Conservation (phyloP, 805 yeast genomes). For the Starmerella ratchasimensis region DNA sequence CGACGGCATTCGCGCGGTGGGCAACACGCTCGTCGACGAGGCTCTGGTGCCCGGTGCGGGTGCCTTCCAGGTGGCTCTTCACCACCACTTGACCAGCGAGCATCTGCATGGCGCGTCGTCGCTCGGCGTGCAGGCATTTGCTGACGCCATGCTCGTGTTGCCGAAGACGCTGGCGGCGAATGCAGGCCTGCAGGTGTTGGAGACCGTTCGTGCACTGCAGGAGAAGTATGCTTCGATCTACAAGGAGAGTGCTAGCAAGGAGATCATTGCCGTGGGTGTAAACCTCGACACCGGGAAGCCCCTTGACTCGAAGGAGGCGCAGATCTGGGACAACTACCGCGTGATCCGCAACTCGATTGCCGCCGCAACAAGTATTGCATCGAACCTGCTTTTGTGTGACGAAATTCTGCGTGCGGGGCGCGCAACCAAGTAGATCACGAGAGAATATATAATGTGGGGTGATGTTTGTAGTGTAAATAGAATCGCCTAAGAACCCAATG, state of each 20-base stretch:
- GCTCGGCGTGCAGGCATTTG: slow-evolving; percentile 84
- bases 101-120: slow-evolving; percentile 72
- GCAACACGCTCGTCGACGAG: slow-evolving; percentile 77
- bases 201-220: slow-evolving; percentile 75
- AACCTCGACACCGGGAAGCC: slow-evolving; percentile 88
- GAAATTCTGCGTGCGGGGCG: slow-evolving; percentile 94
- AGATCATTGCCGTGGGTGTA: slow-evolving; percentile 65
- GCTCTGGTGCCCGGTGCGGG: slow-evolving; percentile 94
- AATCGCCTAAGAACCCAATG: no score
- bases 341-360: slow-evolving; percentile 86
- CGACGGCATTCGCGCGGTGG: slow-evolving; percentile 90
- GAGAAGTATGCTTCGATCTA: no score
- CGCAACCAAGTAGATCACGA: slow-evolving; percentile 37
- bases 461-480: no score
- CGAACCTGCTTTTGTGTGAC: slow-evolving; percentile 84
- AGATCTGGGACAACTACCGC: slow-evolving; percentile 92
- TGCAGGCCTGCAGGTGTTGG: slow-evolving; percentile 88
- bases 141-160: slow-evolving; percentile 77
- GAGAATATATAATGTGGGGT: no score
- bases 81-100: slow-evolving; percentile 47
- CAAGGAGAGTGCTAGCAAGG: no score
- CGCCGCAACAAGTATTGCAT: slow-evolving; percentile 87
- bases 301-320: slow-evolving; percentile 85
- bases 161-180: slow-evolving; percentile 88
- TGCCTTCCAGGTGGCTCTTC: slow-evolving; percentile 77